These are phyloP conservation scores for Saccharum officinarum DNA, from an alignment of 176 grass and related monocot species.

Conservation along the genomic window DNA sequence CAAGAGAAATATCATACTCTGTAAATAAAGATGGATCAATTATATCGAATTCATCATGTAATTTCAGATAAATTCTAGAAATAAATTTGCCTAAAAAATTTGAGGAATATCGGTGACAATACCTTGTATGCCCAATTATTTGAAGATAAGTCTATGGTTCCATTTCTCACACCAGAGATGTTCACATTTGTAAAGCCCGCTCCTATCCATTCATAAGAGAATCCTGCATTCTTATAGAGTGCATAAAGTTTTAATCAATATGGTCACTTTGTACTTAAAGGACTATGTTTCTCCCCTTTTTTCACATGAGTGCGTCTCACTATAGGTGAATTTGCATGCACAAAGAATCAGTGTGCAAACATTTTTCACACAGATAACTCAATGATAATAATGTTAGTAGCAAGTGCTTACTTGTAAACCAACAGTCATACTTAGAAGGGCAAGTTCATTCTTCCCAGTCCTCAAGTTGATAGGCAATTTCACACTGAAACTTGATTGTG, in stretches of 20 bases:
- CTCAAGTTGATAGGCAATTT: slow-evolving; percentile 57
- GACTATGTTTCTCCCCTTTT: slow-evolving; percentile 5
- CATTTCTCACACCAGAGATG: slow-evolving; percentile 60
- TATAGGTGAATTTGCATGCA: background rate
- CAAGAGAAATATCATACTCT: background rate
- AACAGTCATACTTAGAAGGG: slow-evolving; percentile 88
- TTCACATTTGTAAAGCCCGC: slow-evolving; percentile 78
- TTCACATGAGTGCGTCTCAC: background rate
- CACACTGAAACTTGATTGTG: slow-evolving; percentile 63
- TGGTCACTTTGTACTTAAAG: background rate
- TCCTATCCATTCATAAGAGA: slow-evolving; percentile 86
- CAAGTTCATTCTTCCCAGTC: slow-evolving; percentile 75
- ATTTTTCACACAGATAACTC: background rate
- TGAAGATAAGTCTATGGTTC: slow-evolving; percentile 60
- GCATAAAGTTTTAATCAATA: slow-evolving; percentile 32
- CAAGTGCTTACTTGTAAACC: slow-evolving; percentile 82
- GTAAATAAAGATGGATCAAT: slow-evolving; percentile 1
- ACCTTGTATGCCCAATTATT: slow-evolving; percentile 86
- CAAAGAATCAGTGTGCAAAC: slow-evolving; percentile 13
- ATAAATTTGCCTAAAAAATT: background rate
- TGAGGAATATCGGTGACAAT: slow-evolving; percentile 10
- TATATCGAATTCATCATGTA: slow-evolving; percentile 12
- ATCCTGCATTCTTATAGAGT: slow-evolving; percentile 76
- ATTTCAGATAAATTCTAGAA: background rate
- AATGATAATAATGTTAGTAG: slow-evolving; percentile 5